Base-by-base conservation (phyloP, 192 early-diverging fungal species). In the Pilobolus umbonatus region DNA sequence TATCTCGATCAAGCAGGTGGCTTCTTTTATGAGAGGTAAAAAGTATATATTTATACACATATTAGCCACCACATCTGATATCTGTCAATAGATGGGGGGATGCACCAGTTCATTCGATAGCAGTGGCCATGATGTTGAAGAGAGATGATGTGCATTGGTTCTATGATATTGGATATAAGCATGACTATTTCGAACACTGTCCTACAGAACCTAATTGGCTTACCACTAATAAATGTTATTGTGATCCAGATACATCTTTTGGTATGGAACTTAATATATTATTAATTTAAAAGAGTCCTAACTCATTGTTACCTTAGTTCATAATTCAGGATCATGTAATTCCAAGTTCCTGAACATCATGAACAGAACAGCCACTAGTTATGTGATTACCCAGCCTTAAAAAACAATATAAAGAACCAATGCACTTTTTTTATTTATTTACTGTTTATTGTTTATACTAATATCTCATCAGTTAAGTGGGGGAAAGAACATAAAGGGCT, bases 1-100 rank as follows among this genome's bases (percentile, higher is more conserved):
- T 70, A 80, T 59, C 68, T 94, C 8, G 89, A 93, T 71, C 42
- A 65, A 28, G 62, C 75, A 14, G 90, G 91, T 35, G 90, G 91
- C 19, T 92, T 94, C 74, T 93, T 87, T 57, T 93, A 93, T 58
- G 88, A 88, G 67, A 68, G 87, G 55, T 85, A 52, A 50, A 25
- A 40, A 14, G 14, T n/a, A 44, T 21, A 44, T 15, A 1, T 24
- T n/a, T n/a, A n/a, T n/a, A n/a, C n/a, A n/a, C n/a, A n/a, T n/a
- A n/a, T n/a, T n/a, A n/a, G n/a, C n/a, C n/a, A n/a, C n/a, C n/a
- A n/a, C n/a, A n/a, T n/a, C n/a, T n/a, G n/a, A n/a, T n/a, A n/a
- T n/a, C n/a, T n/a, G n/a, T n/a, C n/a, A n/a, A n/a, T 69, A 65
- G 84, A 44, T 85, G 80, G 80, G 86, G 86, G 7, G 86, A 88